Evolutionary conservation across 2,329 filamentous ascomycete genomes (phyloP).

Genomic region (Eurotiales sp.): DNA sequence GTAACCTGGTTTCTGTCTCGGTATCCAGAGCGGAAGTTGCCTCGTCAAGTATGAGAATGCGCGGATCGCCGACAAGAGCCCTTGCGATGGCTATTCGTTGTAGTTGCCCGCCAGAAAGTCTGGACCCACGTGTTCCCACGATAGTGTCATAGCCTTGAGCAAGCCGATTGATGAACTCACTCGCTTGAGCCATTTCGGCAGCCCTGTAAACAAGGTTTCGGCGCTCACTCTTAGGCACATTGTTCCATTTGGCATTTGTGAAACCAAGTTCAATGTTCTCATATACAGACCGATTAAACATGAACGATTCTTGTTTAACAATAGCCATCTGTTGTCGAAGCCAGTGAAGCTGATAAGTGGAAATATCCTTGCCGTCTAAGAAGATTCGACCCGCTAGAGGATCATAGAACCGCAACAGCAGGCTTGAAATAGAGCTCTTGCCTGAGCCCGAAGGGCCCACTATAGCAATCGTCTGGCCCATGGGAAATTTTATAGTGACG

Average conservation of each 20-base stretch:
- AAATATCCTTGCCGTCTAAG: slow-evolving; percentile 72
- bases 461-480: slow-evolving; percentile 76
- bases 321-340: slow-evolving; percentile 78
- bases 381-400: slow-evolving; percentile 70
- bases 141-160: slow-evolving; percentile 80
- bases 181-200: slow-evolving; percentile 51
- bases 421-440: slow-evolving; percentile 40
- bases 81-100: slow-evolving; percentile 85
- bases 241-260: slow-evolving; percentile 64
- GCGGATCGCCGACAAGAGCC: slow-evolving; percentile 75
- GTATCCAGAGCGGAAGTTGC: slow-evolving; percentile 86
- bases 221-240: slow-evolving; percentile 53
- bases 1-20: slow-evolving; percentile 80
- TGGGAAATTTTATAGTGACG: slow-evolving; percentile 43
- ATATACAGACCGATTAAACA: slow-evolving; percentile 78
- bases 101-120: slow-evolving; percentile 86
- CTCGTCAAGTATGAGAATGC: slow-evolving; percentile 82
- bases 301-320: slow-evolving; percentile 79
- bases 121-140: slow-evolving; percentile 77
- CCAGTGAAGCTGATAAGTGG: slow-evolving; percentile 73
- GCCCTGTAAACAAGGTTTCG: slow-evolving; percentile 19
- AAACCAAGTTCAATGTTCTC: slow-evolving; percentile 66
- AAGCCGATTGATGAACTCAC: slow-evolving; percentile 71
- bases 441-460: slow-evolving; percentile 45
- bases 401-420: slow-evolving; percentile 62